phyloP scores from a whole-genome alignment of 1,284 basidiomycete species.

The Sparassis latifolia region DNA sequence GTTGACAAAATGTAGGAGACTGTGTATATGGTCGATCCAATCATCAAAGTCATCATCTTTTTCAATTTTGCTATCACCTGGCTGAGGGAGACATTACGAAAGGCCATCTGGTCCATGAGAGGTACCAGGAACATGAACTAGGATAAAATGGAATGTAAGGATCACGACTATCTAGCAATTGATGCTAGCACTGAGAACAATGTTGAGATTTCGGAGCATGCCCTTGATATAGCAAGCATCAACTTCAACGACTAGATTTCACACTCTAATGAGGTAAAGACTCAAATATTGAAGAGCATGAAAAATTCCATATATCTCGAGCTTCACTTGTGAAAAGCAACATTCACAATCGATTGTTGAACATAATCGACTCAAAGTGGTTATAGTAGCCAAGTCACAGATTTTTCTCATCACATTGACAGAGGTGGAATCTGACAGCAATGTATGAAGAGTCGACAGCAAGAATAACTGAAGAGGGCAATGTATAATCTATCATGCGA shows the following conservation, averaged over 20 bases:
- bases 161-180: constrained; percentile 34
- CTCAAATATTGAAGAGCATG: constrained; percentile 22
- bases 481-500: constrained; percentile 45
- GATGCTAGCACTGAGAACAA: constrained; percentile 27
- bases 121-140: constrained; percentile 22
- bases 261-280: constrained; percentile 29
- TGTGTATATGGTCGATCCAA: neutral
- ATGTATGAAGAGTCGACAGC: constrained; percentile 28
- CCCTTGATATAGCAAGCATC: constrained; percentile 20
- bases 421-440: constrained; percentile 26
- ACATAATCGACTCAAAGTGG: too few relatives aligned
- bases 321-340: constrained; percentile 33
- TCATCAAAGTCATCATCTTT: neutral
- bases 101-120: constrained; percentile 28
- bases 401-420: constrained; percentile 19
- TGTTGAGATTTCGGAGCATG: constrained; percentile 21
- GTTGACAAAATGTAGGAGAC: neutral
- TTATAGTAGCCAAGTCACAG: constrained; percentile 3
- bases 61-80: constrained; percentile 6
- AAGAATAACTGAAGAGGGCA: constrained; percentile 26
- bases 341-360: constrained; percentile 26
- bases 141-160: constrained; percentile 26
- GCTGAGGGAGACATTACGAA: constrained; percentile 18
- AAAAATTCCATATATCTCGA: constrained; percentile 34
- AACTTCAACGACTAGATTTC: constrained; percentile 30